A percentile compares a stretch with the other conserved stretches of the same genome.
phyloP scores from a whole-genome alignment of 768 basidiomycete species.

The Rhizopogon rudus region DNA sequence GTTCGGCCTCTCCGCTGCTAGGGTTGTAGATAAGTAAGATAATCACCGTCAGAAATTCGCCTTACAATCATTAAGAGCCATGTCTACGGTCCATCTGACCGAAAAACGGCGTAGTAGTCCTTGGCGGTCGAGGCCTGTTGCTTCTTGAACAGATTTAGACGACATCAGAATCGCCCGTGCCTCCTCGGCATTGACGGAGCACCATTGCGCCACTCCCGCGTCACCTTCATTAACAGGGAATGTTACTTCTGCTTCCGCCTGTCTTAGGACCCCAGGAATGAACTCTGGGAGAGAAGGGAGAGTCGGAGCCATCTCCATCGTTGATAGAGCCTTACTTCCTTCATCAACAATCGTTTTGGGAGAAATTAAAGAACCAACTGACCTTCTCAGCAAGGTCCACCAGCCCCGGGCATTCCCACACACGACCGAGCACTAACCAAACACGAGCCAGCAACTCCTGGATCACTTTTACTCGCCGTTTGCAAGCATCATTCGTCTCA shows the following conservation, averaged over 20 bases:
- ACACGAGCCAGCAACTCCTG: constrained; percentile 58
- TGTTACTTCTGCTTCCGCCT: constrained; percentile 38
- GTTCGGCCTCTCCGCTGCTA: constrained; percentile 53
- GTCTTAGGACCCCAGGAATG: constrained; percentile 37
- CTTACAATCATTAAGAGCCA: constrained; percentile 75
- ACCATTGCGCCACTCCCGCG: constrained; percentile 18
- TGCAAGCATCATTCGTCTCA: constrained; percentile 30
- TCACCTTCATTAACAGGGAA: constrained; percentile 31
- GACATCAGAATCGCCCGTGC: constrained; percentile 55
- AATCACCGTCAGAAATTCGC: constrained; percentile 8
- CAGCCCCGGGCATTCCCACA: constrained; percentile 64
- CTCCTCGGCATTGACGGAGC: constrained; percentile 46
- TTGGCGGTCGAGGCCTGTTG: constrained; percentile 58
- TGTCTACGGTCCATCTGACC: constrained; percentile 66
- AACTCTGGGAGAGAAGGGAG: constrained; percentile 32
- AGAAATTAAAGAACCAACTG: constrained; percentile 11
- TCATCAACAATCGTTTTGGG: constrained; percentile 4
- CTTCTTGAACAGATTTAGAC: constrained; percentile 50
- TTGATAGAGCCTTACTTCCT: constrained; percentile 38
- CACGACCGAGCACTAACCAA: constrained; percentile 65
- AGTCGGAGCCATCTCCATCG: constrained; percentile 30
- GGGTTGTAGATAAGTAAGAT: not conserved
- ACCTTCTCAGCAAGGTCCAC: constrained; percentile 54
- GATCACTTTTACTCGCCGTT: constrained; percentile 47
- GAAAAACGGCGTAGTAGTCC: constrained; percentile 50